Evolutionary conservation across 345 rosid species (phyloP).

Genomic region (Bretschneidera sinensis): DNA sequence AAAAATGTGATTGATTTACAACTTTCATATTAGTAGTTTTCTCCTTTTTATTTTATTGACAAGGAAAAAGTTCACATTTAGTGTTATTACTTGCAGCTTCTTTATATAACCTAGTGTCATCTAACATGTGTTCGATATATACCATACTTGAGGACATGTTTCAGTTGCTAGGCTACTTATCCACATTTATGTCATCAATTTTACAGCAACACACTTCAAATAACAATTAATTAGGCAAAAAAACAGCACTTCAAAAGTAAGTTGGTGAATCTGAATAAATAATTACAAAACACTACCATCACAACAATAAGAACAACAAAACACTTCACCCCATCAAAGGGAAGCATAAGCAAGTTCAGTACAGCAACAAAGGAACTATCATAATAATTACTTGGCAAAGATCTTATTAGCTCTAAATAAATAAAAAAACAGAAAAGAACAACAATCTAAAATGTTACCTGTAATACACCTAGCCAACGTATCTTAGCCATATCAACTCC

Average conservation of each 20-base stretch:
- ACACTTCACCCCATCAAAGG: no score
- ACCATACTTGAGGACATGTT: neutral
- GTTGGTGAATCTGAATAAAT: no score
- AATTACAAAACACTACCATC: neutral
- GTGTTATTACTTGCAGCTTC: no score
- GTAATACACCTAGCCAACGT: conserved; percentile 59
- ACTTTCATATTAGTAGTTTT: no score
- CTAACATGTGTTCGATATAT: no score
- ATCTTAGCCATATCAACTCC: conserved; percentile 50
- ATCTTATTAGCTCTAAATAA: neutral
- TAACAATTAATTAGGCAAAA: neutral
- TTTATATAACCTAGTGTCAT: neutral
- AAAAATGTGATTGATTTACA: no score
- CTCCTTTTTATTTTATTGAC: no score
- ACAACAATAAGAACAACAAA: neutral
- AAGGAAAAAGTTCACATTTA: no score
- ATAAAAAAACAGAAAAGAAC: neutral
- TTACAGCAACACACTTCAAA: no score
- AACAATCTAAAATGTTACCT: conserved; percentile 34
- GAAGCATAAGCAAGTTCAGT: no score
- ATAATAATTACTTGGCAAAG: neutral
- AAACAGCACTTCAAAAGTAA: no score
- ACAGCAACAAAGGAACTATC: neutral
- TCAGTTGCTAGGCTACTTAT: neutral
- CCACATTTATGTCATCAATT: neutral